Evolutionary conservation across 495 filamentous ascomycete species (phyloP), one percentile per base, ranked within the genome.

Genomic region (Talaromyces ruber): DNA sequence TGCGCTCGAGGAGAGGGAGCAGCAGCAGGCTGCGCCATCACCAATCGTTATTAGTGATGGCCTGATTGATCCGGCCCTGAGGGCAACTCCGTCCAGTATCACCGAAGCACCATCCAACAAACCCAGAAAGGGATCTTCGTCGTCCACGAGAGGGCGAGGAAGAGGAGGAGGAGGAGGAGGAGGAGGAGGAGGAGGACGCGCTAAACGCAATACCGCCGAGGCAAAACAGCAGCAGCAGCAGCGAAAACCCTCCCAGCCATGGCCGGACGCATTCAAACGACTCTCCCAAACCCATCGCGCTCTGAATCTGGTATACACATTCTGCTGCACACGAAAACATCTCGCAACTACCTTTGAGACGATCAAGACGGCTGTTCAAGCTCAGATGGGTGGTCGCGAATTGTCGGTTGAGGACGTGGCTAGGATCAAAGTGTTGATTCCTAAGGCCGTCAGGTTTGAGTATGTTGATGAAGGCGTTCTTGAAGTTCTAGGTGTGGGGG

Each of bases 241-340:
- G 52, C 64, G 72, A 51, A 69, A 66, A 3, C 77, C 76, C 11
- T 66, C 68, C 6, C 61, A 79, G 11, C 83, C 86, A 45, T 95
- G 92, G 91, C 93, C 94, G 0, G 79, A 82, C 1, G 75, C 79
- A 59, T 90, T 98, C 71, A 86, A 83, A 50, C 75, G 77, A 43
- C 82, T 98, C 7, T 84, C 87, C 6, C 86, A 89, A 68, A 89
- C 86, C 0, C 88, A 97, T 70, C 82, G 86, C 59, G 93, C 95
- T 6, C 74, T 98, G 60, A 98, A 96, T 67, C 73, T 97, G 4
- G 91, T 97, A 6, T 96, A 90, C 67, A 98, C 94, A 1, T 98
- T 98, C 73, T 92, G 89, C 72, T 93, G 86, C 68, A 93, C 93
- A 7, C 86, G 95, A 8, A 96, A 95, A 69, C 91, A 97, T 63